phyloP scores from a whole-genome alignment of 129 eudicot genomes.

The Ambrosia trifida region DNA sequence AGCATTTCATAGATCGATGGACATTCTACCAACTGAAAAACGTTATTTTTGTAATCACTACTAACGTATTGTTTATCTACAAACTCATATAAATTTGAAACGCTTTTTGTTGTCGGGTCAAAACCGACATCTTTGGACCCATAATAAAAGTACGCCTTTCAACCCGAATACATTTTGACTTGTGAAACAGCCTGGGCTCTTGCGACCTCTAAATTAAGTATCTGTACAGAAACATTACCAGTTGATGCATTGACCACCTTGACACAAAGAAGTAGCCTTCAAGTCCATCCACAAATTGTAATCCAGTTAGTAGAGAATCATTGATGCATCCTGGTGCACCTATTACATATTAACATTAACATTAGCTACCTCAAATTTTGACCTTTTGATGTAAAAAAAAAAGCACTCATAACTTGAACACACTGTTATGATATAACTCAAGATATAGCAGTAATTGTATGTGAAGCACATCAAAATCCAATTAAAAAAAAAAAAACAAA shows the following conservation, averaged over 20 bases:
- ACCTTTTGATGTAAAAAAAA: background rate
- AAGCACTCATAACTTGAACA: background rate
- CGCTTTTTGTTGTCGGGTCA: too few relatives aligned
- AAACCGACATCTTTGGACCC: background rate
- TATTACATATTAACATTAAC: slow-evolving; percentile 25
- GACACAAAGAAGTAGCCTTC: slow-evolving; percentile 82
- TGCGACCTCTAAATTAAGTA: background rate
- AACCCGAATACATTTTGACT: background rate
- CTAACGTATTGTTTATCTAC: background rate
- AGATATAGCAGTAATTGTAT: background rate
- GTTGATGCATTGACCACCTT: slow-evolving; percentile 96
- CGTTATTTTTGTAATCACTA: background rate
- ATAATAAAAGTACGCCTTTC: background rate
- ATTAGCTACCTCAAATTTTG: background rate
- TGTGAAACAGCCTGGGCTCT: background rate
- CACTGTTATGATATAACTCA: background rate
- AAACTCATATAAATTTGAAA: too few relatives aligned
- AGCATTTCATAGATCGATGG: slow-evolving; percentile 93
- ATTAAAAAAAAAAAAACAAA: background rate
- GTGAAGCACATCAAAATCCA: background rate
- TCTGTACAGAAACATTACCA: slow-evolving; percentile 47
- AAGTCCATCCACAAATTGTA: slow-evolving; percentile 93
- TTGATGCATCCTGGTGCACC: slow-evolving; percentile 98
- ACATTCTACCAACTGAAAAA: slow-evolving; percentile 70
- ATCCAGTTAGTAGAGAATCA: slow-evolving; percentile 83